Base-by-base conservation (phyloP, 225 moss, liverwort and hornwort genomes). In the Thuidium tamariscinum region DNA sequence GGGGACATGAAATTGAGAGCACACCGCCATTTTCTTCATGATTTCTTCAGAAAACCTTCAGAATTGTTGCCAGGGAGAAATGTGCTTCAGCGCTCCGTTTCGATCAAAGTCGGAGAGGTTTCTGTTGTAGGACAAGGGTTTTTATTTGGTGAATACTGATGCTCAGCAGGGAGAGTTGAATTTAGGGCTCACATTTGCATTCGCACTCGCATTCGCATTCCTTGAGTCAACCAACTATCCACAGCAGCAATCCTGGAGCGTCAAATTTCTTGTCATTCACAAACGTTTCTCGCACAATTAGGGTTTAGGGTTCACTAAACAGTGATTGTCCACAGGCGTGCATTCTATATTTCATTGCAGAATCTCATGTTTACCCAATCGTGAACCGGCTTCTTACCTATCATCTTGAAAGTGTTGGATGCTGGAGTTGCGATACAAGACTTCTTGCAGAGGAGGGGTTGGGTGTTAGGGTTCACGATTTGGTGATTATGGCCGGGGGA, bases 401-500 rank as follows among this genome's bases (percentile, higher is more conserved):
- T 55, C 65, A 36, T 41, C 85, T 41, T 52, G 59, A 26, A 59
- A 65, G 55, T 54, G 57, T 15, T 86, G 21, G 41, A n/a, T 54
- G 42, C 73, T 44, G 82, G 54, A 44, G 36, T 75, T 55, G 55
- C 25, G n/a, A 55, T 11, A 13, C 10, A 16, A 19, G 41, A 51
- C 14, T 34, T 54, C 3, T 57, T 48, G 70, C 52, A 32, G 79
- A 56, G 67, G 36, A 29, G 52, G 62, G 16, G 25, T 22, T 14
- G 12, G 52, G 54, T 65, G 25, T 79, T 75, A 62, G 80, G 83
- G 74, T 83, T 88, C 80, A 37, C n/a, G 55, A 55, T n/a, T 68
- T 68, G 60, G 15, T 79, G 30, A 51, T 22, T 37, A 93, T 93
- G 93, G 89, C 93, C 9, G 91, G 83, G 54, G 65, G 42, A 52